Evolutionary conservation across 768 basidiomycete genomes (phyloP), one percentile per base, ranked within the genome.

Genomic region (Tricholoma flavovirens): DNA sequence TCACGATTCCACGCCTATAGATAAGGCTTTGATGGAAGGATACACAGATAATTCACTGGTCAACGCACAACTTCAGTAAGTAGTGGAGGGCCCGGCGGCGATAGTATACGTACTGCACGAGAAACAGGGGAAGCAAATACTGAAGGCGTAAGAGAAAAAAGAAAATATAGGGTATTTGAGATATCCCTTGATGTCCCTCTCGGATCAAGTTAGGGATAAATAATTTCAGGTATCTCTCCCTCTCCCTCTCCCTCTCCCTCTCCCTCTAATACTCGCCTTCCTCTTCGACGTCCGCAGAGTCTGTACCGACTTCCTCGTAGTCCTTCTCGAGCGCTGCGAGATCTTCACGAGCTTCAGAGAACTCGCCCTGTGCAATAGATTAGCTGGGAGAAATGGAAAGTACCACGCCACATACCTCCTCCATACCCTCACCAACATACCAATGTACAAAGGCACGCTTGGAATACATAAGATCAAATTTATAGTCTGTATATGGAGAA

Each of bases 351-450:
- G 96, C 96, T 75, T 97, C 95, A 48, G 93, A 94, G 76, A 98
- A 98, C 76, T 98, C 96, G 73, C 96, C 96, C 78, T 83, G 50
- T 54, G 45, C 7, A 45, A 15, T 22, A 3, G 8, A 42, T 53
- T 26, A 53, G 35, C 40, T 15, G 60, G 33, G 15, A 55, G 38
- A 15, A 50, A 51, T 4, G 22, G 15, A 15, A 32, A 29, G 1
- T 19, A 30, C 5, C n/a, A 42, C 7, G 8, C 60, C 70, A 30
- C 59, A 77, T 58, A 67, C 83, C 79, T 98, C 96, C 71, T 98
- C 96, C 96, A 98, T 98, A 79, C 96, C 96, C 76, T 98, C 95
- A 69, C 95, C 95, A 60, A 97, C 95, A 67, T 95, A 96, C 93
- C 93, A 90, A 71, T 90, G 88, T 22, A 90, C 87, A 61, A 92